Conservation (phyloP, 2,329 filamentous ascomycete genomes). For the Colletotrichum australisinense region DNA sequence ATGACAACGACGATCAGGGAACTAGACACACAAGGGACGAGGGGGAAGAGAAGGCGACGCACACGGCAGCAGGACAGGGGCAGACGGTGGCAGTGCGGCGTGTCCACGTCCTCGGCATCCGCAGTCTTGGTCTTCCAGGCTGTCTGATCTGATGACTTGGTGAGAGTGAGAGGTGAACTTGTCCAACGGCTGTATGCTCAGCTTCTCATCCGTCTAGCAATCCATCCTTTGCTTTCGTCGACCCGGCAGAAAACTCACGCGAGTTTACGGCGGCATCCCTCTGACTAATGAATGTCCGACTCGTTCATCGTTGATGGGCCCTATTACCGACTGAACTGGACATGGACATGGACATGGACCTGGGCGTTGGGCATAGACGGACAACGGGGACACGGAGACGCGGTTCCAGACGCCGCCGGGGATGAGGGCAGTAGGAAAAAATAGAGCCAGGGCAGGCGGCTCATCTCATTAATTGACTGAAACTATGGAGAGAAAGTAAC, state of each 20-base stretch:
- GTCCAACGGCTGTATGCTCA: neutral
- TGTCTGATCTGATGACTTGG: neutral
- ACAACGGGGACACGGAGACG: neutral
- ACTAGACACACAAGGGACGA: neutral
- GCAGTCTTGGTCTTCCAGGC: neutral
- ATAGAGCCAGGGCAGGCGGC: neutral
- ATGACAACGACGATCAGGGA: neutral
- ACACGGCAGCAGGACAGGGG: neutral
- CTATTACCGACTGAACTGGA: no score
- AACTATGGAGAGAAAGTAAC: no score
- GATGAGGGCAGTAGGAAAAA: neutral
- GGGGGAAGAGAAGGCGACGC: neutral
- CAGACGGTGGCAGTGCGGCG: neutral
- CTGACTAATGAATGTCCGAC: slow-evolving; percentile 28
- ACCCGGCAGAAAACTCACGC: slow-evolving; percentile 11
- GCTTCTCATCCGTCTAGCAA: neutral
- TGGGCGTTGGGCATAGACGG: neutral
- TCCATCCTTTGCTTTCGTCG: neutral
- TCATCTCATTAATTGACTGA: neutral
- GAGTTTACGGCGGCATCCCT: neutral
- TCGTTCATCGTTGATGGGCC: neutral
- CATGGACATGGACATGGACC: no score
- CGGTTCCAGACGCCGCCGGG: slow-evolving; percentile 4
- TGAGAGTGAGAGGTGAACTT: neutral
- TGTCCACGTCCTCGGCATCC: neutral